Conservation (phyloP, 805 yeast genomes). For the Cyberlindnera galapagoensis region DNA sequence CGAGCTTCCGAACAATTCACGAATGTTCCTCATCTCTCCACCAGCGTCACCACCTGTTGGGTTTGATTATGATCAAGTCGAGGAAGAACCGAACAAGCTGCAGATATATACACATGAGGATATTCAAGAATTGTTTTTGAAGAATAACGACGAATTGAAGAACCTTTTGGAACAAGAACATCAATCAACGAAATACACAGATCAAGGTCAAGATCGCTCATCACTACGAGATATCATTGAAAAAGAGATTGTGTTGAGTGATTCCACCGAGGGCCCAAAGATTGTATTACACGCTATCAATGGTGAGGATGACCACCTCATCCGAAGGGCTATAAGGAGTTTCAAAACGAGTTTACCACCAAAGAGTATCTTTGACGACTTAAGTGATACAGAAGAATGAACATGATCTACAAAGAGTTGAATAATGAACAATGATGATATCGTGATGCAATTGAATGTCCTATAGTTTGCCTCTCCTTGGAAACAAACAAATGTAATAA, state of each 20-base stretch:
- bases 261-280: slow-evolving; percentile 18
- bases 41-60: slow-evolving; percentile 38
- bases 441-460: too few species aligned
- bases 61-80: slow-evolving; percentile 31
- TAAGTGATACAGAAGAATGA: too few species aligned
- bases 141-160: slow-evolving; percentile 15
- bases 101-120: slow-evolving; percentile 25
- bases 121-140: slow-evolving; percentile 15
- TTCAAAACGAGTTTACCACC: slow-evolving; percentile 33
- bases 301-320: slow-evolving; percentile 22
- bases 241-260: slow-evolving; percentile 20
- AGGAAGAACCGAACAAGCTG: slow-evolving; percentile 30
- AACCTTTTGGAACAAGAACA: slow-evolving; percentile 12
- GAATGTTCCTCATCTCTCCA: slow-evolving; percentile 34
- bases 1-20: slow-evolving; percentile 27
- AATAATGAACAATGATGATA: too few species aligned
- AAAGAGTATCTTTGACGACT: slow-evolving; percentile 30
- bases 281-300: slow-evolving; percentile 21
- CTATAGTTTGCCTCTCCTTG: too few species aligned
- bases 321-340: slow-evolving; percentile 17
- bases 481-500: too few species aligned
- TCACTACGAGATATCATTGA: slow-evolving; percentile 4
- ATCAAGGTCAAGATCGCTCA: neutral
- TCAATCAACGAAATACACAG: slow-evolving; percentile 7
- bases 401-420: too few species aligned